These are phyloP conservation scores for Aspergillus conjunctus DNA, from an alignment of 495 filamentous ascomycete genomes.

Conservation along the genomic window DNA sequence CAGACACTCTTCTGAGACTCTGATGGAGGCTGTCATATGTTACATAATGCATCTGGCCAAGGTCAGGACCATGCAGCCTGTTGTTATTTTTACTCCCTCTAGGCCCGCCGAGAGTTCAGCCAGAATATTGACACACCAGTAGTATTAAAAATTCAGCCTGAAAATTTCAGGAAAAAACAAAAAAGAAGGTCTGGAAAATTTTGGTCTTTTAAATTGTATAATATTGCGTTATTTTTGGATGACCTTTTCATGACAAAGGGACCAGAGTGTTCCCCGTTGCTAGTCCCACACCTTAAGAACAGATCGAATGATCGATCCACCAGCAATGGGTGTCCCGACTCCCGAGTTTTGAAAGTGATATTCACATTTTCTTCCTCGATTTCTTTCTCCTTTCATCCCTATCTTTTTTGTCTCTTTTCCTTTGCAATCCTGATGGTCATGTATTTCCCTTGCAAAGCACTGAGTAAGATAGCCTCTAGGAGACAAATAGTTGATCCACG, in stretches of 20 bases:
- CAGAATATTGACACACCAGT: neutral
- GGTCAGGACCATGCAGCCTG: conserved; percentile 1
- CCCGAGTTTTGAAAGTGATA: neutral
- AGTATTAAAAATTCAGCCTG: no score
- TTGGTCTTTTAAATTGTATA: no score
- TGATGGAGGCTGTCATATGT: conserved; percentile 20
- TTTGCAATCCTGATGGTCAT: neutral
- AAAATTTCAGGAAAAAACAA: no score
- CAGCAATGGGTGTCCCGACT: conserved; percentile 3
- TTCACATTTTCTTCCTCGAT: no score
- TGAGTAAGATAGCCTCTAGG: neutral
- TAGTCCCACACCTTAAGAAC: conserved; percentile 4
- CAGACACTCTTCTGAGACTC: neutral
- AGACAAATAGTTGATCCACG: neutral
- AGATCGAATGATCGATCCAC: conserved; percentile 23
- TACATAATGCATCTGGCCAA: neutral
- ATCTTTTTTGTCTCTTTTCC: neutral
- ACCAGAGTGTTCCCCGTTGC: neutral
- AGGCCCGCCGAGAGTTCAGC: conserved; percentile 11
- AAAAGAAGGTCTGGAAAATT: no score
- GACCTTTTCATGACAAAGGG: no score
- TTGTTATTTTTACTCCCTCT: conserved; percentile 21
- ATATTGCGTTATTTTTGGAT: neutral
- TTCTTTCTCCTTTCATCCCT: neutral
- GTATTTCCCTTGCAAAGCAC: neutral